These are phyloP conservation scores for Sugiyamaella floridensis DNA, from an alignment of 805 yeast genomes.

Conservation along the genomic window DNA sequence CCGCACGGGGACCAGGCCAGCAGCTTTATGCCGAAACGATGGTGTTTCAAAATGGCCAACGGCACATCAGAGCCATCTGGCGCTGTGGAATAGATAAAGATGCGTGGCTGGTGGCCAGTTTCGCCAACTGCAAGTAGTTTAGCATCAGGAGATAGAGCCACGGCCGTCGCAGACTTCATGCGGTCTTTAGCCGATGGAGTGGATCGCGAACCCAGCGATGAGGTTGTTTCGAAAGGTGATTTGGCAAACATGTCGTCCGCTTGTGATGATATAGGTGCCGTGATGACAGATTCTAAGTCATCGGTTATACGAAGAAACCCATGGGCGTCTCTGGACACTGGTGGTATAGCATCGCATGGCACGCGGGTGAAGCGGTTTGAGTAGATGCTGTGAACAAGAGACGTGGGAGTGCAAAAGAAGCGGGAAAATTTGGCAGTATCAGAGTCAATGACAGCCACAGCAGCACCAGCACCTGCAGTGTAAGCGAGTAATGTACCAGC, in stretches of 20 bases:
- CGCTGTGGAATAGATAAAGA: slow-evolving; percentile 48
- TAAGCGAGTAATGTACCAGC: slow-evolving; percentile 19
- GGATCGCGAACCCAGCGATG: background rate
- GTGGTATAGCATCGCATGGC: slow-evolving; percentile 7
- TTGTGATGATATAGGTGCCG: slow-evolving; percentile 3
- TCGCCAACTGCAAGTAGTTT: slow-evolving; percentile 62
- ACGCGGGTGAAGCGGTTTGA: background rate
- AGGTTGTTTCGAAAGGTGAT: background rate
- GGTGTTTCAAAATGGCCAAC: slow-evolving; percentile 50
- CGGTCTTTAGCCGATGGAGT: slow-evolving; percentile 25
- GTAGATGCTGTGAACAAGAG: slow-evolving; percentile 13
- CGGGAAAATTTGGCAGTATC: background rate
- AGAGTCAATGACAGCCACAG: slow-evolving; percentile 12
- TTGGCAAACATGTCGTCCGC: slow-evolving; percentile 1
- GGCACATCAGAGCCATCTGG: slow-evolving; percentile 47
- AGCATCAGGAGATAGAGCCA: slow-evolving; percentile 52
- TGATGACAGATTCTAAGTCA: slow-evolving; percentile 1
- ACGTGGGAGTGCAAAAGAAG: slow-evolving; percentile 16
- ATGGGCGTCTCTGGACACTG: slow-evolving; percentile 5
- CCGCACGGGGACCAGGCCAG: slow-evolving; percentile 56
- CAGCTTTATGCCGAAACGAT: slow-evolving; percentile 54
- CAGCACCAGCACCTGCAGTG: slow-evolving; percentile 28
- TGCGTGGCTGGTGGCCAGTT: slow-evolving; percentile 60
- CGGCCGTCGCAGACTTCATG: slow-evolving; percentile 48
- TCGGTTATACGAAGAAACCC: slow-evolving; percentile 7